Conservation (phyloP, 805 yeast species). For the Saturnispora ahearnii region DNA sequence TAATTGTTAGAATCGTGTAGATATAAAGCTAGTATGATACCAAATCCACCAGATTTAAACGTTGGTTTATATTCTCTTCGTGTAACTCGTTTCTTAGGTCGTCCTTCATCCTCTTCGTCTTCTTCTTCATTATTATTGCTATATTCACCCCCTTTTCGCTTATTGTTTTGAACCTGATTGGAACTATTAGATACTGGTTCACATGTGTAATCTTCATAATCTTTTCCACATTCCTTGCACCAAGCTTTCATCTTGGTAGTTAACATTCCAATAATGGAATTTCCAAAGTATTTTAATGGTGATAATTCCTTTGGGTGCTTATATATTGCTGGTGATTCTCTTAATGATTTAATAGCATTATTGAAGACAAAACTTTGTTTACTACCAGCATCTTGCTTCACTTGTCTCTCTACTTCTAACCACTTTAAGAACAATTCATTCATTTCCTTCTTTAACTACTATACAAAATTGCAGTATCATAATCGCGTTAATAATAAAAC, state of each 20-base stretch:
- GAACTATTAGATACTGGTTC: neutral
- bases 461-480: no score
- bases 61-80: slow-evolving; percentile 39
- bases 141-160: neutral
- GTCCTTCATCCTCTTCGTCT: neutral
- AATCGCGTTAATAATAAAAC: neutral
- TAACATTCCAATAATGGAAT: slow-evolving; percentile 48
- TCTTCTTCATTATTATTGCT: slow-evolving; percentile 1
- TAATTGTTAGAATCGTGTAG: slow-evolving; percentile 36
- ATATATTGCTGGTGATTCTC: slow-evolving; percentile 36
- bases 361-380: slow-evolving; percentile 29
- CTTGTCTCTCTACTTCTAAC: slow-evolving; percentile 44
- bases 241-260: slow-evolving; percentile 38
- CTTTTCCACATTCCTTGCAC: slow-evolving; percentile 46
- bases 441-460: slow-evolving; percentile 16
- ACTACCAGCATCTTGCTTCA: slow-evolving; percentile 2
- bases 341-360: slow-evolving; percentile 48
- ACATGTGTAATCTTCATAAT: neutral
- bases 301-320: slow-evolving; percentile 49
- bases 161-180: neutral
- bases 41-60: slow-evolving; percentile 77
- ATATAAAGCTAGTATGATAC: slow-evolving; percentile 55
- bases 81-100: neutral
- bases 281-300: slow-evolving; percentile 63
- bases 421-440: slow-evolving; percentile 46